Evolutionary conservation across 1,284 basidiomycete species (phyloP), one percentile per base, ranked within the genome.

Genomic region (Exobasidium cylindrosporum): DNA sequence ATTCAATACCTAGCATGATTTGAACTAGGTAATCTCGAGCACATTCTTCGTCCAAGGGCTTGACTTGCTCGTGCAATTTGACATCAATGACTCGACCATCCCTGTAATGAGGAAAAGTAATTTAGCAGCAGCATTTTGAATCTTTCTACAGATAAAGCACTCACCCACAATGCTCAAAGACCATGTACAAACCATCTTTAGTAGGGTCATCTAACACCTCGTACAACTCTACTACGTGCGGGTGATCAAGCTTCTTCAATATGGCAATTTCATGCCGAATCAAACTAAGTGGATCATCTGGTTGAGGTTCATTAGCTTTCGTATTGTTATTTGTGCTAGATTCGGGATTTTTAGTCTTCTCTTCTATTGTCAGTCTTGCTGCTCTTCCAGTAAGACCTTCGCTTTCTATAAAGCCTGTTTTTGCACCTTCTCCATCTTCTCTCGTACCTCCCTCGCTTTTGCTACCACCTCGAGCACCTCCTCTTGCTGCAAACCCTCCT

Each of bases 191-290:
- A 1, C 81, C 79, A 64, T 85, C 84, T 21, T 82, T 81, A 43
- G 78, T 77, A 1, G 83, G 81, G 2, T 85, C 84, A 28, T 85
- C 84, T 40, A 86, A 82, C 1, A 84, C 84, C 69, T 85, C 85
- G 73, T 82, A 83, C 0, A 85, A 79, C 29, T 80, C 78, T 4
- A 84, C 82, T n/a, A 86, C 67, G 35, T 80, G 60, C 0, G 74
- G 80, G 79, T 84, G 79, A 29, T 67, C 60, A 6, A 80, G 66
- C 66, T 73, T 79, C 61, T 75, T 76, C 62, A 69, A 62, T 54
- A 74, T 74, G 31, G 71, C 72, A 50, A 74, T 71, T 62, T 79
- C 77, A 49, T 71, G 70, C 44, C 77, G 68, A 31, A 79, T 76
- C 23, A 69, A 65, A 13, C 59, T 63, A 6, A 79, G 65, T 1